Evolutionary conservation across 257 asterid species (phyloP).

Genomic region (Capsicum chinense): DNA sequence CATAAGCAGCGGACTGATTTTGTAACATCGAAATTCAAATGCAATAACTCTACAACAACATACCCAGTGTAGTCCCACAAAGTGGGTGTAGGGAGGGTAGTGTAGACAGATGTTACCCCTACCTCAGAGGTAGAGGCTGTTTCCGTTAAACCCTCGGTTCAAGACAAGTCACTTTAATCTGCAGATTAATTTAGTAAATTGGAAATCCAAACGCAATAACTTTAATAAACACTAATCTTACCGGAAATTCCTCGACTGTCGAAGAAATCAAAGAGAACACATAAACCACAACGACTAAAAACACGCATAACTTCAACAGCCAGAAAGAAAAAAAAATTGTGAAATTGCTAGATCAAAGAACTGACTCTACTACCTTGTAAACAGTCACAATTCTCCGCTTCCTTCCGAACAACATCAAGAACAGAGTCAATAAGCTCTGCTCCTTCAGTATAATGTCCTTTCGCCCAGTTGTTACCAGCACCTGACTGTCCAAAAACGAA

Average conservation of each 20-base stretch:
- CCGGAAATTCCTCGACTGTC: neutral
- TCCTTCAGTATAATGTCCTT: slow-evolving; percentile 29
- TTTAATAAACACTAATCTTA: neutral
- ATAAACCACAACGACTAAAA: neutral
- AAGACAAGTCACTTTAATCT: neutral
- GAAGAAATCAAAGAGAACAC: neutral
- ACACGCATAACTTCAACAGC: neutral
- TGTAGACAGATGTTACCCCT: too few relatives aligned
- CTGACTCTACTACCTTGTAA: slow-evolving; percentile 2
- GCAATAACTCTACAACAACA: too few relatives aligned
- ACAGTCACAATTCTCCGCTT: slow-evolving; percentile 29
- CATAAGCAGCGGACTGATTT: too few relatives aligned
- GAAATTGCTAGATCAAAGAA: neutral
- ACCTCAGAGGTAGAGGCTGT: too few relatives aligned
- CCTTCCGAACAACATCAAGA: slow-evolving; percentile 27
- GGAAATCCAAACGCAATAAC: neutral
- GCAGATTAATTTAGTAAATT: neutral
- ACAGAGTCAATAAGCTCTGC: slow-evolving; percentile 27
- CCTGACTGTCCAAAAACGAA: slow-evolving; percentile 27
- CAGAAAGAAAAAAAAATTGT: neutral
- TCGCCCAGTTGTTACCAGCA: slow-evolving; percentile 28
- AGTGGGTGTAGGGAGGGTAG: too few relatives aligned
- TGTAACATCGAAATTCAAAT: too few relatives aligned
- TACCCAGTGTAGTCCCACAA: too few relatives aligned
- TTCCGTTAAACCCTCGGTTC: too few relatives aligned